Base-by-base conservation (phyloP, 2,329 filamentous ascomycete species). In the Epichloe sibirici region DNA sequence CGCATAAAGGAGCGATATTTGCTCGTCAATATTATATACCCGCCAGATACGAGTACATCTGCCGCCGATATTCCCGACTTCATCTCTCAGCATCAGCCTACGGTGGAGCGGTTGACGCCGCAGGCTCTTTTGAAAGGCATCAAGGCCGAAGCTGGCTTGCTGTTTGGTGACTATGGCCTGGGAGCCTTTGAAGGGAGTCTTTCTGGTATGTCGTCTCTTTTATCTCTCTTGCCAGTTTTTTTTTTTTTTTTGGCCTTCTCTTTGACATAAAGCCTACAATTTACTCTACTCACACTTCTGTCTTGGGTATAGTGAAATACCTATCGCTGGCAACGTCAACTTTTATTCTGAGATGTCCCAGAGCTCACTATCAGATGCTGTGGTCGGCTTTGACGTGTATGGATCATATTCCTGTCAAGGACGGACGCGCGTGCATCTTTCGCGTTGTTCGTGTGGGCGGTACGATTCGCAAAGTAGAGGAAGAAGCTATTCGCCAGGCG, bases 1-100 rank as follows among this genome's bases (percentile, higher is more conserved):
- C 88, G 93, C 65, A 81, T 97, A 60, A 98, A 98, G 71, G 86
- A 95, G 69, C 85, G 93, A 62, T 98, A 98, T 68, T 79, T 98
- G 17, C 82, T 97, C n/a, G 81, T 97, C 56, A 88, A 95, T 65
- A 90, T 97, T 58, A 76, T 97, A 46, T 96, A 96, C 63, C 89
- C 90, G 0, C 76, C 82, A 6, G 72, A 79, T 12, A 57, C 73
- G 9, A 57, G 63, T 9, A 62, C 61, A 55, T 56, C 61, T 55
- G 68, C 66, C 53, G 48, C 64, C 37, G 66, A 69, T 59, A 60
- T 76, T 63, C 67, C 86, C 64, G 67, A 80, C 71, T 74, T 86
- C 53, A 71, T 97, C 31, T 75, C 83, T 51, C 85, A 94, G 69
- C 85, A 90, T 66, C 82, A 85, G 48, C 90, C 91, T 0, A 94